These are phyloP conservation scores for Lipomyces sp. DNA, from an alignment of 805 yeast genomes.

Conservation along the genomic window DNA sequence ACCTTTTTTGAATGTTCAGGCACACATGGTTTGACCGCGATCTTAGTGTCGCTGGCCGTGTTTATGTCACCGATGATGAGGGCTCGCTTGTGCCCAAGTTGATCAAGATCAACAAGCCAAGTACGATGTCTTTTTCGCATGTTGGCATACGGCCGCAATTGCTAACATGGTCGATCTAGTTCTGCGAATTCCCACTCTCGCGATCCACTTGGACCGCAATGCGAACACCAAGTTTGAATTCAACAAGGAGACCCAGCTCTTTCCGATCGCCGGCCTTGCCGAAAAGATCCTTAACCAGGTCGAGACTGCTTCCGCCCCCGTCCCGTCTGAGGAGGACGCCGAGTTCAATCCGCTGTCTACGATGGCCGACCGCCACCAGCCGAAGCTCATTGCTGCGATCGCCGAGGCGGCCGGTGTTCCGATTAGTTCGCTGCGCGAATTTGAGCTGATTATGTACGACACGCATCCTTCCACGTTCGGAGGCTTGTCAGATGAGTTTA, in stretches of 20 bases:
- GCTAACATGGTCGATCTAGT: conserved; percentile 34
- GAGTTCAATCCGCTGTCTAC: conserved; percentile 64
- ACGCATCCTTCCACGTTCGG: conserved; percentile 80
- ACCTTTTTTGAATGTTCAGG: conserved; percentile 1
- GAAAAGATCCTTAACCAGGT: conserved; percentile 40
- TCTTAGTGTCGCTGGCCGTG: conserved; percentile 87
- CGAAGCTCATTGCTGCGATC: conserved; percentile 62
- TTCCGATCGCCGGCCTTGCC: conserved; percentile 76
- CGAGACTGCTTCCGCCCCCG: conserved; percentile 22
- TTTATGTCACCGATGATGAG: conserved; percentile 54
- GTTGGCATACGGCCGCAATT: neutral
- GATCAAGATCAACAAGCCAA: conserved; percentile 76
- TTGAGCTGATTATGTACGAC: conserved; percentile 82
- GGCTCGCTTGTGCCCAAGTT: conserved; percentile 54
- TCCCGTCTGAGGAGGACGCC: conserved; percentile 41
- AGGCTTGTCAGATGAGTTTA: conserved; percentile 85
- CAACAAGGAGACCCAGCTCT: conserved; percentile 80
- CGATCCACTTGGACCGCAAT: conserved; percentile 82
- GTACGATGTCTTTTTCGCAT: conserved; percentile 1
- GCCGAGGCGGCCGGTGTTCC: conserved; percentile 59
- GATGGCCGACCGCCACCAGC: conserved; percentile 71
- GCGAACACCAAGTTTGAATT: conserved; percentile 78
- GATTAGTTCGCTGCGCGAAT: conserved; percentile 69
- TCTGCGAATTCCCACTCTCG: conserved; percentile 88
- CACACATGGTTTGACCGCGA: conserved; percentile 98